phyloP scores from a whole-genome alignment of 305 asterid species.

The Fraxinus albicans region DNA sequence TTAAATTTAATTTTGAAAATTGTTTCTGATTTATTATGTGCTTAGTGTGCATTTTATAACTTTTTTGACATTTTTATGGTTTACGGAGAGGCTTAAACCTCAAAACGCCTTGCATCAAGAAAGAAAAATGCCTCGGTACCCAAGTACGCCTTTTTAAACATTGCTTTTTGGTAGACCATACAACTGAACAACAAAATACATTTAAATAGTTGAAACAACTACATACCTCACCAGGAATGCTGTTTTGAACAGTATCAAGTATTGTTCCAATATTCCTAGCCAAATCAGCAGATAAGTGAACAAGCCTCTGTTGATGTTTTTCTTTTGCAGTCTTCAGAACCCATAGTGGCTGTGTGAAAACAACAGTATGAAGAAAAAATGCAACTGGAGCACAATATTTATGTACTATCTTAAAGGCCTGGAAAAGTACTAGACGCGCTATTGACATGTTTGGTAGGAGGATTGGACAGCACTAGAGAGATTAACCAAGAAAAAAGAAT shows the following conservation, averaged over 20 bases:
- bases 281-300: slow-evolving; percentile 82
- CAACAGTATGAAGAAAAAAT: neutral
- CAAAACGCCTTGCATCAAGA: neutral
- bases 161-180: neutral
- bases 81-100: neutral
- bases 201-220: neutral
- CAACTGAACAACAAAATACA: neutral
- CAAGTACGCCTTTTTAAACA: too few relatives aligned
- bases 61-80: neutral
- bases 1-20: neutral
- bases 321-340: slow-evolving; percentile 71
- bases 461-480: neutral
- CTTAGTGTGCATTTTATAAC: neutral
- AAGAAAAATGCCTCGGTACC: neutral
- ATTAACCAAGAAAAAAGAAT: neutral
- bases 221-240: slow-evolving; percentile 52
- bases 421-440: neutral
- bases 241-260: slow-evolving; percentile 46
- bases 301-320: slow-evolving; percentile 65
- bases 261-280: slow-evolving; percentile 74
- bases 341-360: slow-evolving; percentile 73
- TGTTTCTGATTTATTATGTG: neutral
- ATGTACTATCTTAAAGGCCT: neutral
- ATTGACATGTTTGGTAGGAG: neutral
- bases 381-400: neutral